Base-by-base conservation (phyloP, 192 early-diverging fungal genomes). In the Coemansia sp. region DNA sequence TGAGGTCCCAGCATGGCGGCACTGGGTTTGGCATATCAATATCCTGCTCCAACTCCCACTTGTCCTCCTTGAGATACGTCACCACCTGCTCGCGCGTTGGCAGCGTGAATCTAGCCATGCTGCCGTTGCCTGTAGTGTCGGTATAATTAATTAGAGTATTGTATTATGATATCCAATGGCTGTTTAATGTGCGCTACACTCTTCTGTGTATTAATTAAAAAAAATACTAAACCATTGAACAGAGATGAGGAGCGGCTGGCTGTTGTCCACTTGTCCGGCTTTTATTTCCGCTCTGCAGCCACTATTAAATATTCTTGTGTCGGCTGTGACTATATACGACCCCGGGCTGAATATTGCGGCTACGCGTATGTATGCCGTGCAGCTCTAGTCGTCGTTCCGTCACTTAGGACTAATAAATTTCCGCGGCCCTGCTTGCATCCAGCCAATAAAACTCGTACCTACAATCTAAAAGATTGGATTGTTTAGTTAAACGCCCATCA, bases 1-100 rank as follows among this genome's bases (percentile, higher is more conserved):
- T 66, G 9, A 79, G 25, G 57, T 79, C 76, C 76, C 76, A 79
- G 64, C 47, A 79, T 2, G 70, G 67, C 37, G 76, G 76, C 5
- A 79, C 56, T 3, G 76, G 76, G 55, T 79, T 69, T 4, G 66
- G 44, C 51, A 66, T 19, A 11, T 44, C 62, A 17, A 49, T 38
- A 3, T 47, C 51, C 15, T 49, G 59, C 3, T 20, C 40, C 11
- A 17, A 20, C 10, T 60, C 34, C 76, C 76, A 79, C 60, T 66
- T 73, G 50, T 79, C 67, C 38, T 73, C 63, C 8, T 60, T 69
- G 40, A 79, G 31, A 50, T 73, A 79, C 8, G 62, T 66, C 4
- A 62, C 53, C 9, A 73, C 49, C 57, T 79, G 67, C 57, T 51
- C 59, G 36, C 76, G 70, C 23, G 66, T 79, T 23, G 76, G 76